Base-by-base conservation (phyloP, 2,329 filamentous ascomycete species). In the Pseudogymnoascus sp. region DNA sequence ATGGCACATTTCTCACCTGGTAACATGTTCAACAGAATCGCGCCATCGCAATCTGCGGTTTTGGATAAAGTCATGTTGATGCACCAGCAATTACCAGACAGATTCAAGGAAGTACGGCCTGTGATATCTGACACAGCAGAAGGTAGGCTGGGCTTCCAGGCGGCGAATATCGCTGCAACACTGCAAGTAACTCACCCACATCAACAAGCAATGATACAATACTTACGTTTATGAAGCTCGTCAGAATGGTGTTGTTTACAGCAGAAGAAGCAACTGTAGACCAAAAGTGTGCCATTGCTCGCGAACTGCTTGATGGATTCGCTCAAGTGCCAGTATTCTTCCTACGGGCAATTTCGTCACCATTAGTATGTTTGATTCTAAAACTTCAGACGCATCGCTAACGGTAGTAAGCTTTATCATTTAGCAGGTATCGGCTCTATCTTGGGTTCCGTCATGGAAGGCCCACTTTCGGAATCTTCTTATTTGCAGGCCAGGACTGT, bases 121-220 rank as follows among this genome's bases (percentile, higher is more conserved):
- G 62, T 68, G 33, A 62, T 26, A 22, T 72, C 68, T 66, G 74
- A 78, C 60, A 66, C 65, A 14, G 64, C 64, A 3, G 72, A 75
- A 22, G 77, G 79, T 62, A 70, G 78, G 4, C 78, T 76, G 64
- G 76, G 77, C 1, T 82, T 81, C 35, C 80, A 82, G 66, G 78
- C 79, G 4, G 80, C 80, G 24, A 81, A 81, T 66, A 81, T 82
- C 16, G 75, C 77, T 60, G 78, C 78, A 0, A 82, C 79, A 22
- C 38, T 66, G 33, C 67, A 68, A 61, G 60, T 61, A 24, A 40
- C 38, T 50, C 10, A 28, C 31, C 22, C 28, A 41, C 22, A 4
- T 43, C 12, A 50, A 26, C 12, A n/a, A 26, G 5, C 11, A 26
- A 22, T 61, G 22, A n/a, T 24, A 19, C 11, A 6, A 50, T 61